phyloP scores from a whole-genome alignment of 257 asterid genomes.

The Jaltomata sinuosa region DNA sequence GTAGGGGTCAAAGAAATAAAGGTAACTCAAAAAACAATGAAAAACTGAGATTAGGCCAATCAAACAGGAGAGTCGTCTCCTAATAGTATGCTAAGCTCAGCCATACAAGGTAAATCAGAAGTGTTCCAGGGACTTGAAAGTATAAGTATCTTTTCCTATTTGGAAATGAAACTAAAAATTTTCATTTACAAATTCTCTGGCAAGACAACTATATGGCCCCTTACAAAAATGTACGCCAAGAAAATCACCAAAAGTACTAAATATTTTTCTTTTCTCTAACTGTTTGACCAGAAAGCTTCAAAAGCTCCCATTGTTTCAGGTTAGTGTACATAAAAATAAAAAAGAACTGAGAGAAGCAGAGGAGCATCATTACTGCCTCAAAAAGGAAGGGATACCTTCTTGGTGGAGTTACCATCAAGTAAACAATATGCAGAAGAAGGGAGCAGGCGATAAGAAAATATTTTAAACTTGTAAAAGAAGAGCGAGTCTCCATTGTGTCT shows the following conservation, averaged over 20 bases:
- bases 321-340: constrained; percentile 40
- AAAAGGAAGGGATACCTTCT: constrained; percentile 66
- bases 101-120: background rate
- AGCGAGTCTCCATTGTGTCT: constrained; percentile 18
- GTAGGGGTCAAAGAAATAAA: background rate
- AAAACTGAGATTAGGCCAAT: background rate
- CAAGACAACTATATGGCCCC: background rate
- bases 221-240: background rate
- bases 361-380: constrained; percentile 84
- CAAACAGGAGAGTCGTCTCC: background rate
- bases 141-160: background rate
- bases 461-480: constrained; percentile 18
- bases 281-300: constrained; percentile 18
- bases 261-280: constrained; percentile 45
- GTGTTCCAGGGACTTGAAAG: background rate
- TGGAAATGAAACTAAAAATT: background rate
- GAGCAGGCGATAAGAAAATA: constrained; percentile 36
- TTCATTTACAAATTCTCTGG: background rate
- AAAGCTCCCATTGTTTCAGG: constrained; percentile 52
- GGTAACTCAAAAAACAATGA: background rate
- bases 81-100: background rate
- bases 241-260: constrained; percentile 13
- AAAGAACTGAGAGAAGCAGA: constrained; percentile 72
- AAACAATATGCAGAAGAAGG: constrained; percentile 53
- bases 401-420: constrained; percentile 68